Conservation (phyloP, 257 asterid genomes). For the Ballota nigra region DNA sequence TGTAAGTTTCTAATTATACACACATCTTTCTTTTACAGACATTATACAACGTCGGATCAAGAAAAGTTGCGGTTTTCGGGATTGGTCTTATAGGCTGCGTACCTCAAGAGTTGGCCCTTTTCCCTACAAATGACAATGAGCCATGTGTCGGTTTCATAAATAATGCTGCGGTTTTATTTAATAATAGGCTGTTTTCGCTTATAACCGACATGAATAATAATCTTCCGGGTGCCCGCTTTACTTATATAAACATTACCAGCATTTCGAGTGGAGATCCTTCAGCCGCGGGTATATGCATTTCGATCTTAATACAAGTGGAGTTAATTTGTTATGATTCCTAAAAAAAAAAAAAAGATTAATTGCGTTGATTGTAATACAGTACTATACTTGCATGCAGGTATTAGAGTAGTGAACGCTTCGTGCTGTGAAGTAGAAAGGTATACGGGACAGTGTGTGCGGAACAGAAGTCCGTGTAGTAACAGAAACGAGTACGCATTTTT, state of each 20-base stretch:
- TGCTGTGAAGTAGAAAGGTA: slow-evolving; percentile 28
- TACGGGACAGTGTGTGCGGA: slow-evolving; percentile 23
- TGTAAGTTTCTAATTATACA: no score
- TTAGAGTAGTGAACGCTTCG: slow-evolving; percentile 24
- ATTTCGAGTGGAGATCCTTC: slow-evolving; percentile 34
- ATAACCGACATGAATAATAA: slow-evolving; percentile 35
- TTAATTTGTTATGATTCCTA: no score
- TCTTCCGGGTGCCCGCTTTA: slow-evolving; percentile 37
- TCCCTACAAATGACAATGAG: slow-evolving; percentile 33
- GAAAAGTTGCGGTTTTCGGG: slow-evolving; percentile 53
- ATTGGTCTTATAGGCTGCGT: slow-evolving; percentile 43
- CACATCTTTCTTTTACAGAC: slow-evolving; percentile 18
- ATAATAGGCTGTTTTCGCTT: slow-evolving; percentile 31
- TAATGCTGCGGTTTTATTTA: slow-evolving; percentile 27
- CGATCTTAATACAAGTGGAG: no score
- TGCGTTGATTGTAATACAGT: no score
- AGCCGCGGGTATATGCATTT: slow-evolving; percentile 29
- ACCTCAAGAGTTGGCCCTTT: slow-evolving; percentile 25
- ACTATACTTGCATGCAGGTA: background rate
- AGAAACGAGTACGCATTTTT: slow-evolving; percentile 25
- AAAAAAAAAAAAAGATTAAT: no score
- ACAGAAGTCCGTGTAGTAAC: slow-evolving; percentile 29
- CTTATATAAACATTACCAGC: slow-evolving; percentile 38
- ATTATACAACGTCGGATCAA: slow-evolving; percentile 43
- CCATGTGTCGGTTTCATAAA: slow-evolving; percentile 45